Percentiles rank a stretch among this genome's conserved stretches.
Evolutionary conservation across 257 asterid genomes (phyloP).

Genomic region (Solanum etuberosum): DNA sequence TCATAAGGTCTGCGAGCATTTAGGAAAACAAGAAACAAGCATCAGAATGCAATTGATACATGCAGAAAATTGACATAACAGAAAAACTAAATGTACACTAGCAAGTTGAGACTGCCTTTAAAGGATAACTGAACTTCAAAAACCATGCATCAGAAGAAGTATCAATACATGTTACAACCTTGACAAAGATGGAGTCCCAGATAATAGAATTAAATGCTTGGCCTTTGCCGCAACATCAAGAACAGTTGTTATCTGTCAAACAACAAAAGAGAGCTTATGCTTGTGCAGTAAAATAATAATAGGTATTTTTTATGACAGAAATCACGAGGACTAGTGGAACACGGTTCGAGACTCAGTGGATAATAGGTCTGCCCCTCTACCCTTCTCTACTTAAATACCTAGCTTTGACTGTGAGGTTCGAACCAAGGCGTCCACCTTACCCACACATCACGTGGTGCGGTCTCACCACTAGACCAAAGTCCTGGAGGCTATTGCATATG

Average conservation of each 20-base stretch:
- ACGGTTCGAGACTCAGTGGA: neutral
- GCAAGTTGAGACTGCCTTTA: neutral
- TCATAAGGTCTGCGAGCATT: conserved; percentile 93
- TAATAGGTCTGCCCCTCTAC: neutral
- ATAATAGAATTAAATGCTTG: conserved; percentile 75
- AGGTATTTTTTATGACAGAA: neutral
- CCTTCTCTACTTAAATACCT: neutral
- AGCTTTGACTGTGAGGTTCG: neutral
- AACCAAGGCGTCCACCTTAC: neutral
- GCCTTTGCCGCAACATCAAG: conserved; percentile 65
- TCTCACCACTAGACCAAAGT: neutral
- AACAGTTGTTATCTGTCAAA: conserved; percentile 52
- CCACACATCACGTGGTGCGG: neutral
- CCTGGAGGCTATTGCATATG: neutral
- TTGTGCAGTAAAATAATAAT: neutral
- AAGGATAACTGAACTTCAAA: neutral
- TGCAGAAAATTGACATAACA: neutral
- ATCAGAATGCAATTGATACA: conserved; percentile 4
- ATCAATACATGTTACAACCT: conserved; percentile 40
- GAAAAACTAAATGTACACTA: neutral
- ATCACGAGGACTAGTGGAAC: neutral
- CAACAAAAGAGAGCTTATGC: neutral
- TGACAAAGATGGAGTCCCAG: conserved; percentile 98
- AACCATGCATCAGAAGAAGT: neutral
- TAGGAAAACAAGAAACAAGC: conserved; percentile 39